phyloP scores from a whole-genome alignment of 1,284 basidiomycete genomes.

The Veloboletus limbatus region DNA sequence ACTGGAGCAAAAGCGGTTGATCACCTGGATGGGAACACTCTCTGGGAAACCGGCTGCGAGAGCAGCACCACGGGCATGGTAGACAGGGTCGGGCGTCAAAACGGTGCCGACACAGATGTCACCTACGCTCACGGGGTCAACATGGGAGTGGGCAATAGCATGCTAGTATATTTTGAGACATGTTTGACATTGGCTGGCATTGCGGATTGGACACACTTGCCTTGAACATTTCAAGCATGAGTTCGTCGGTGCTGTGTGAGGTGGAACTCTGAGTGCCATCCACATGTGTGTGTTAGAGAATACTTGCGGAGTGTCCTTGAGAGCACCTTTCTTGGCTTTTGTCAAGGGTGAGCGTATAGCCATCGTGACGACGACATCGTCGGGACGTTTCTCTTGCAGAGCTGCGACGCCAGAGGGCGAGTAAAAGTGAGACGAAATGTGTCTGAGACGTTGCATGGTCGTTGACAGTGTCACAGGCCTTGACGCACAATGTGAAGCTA shows the following conservation, averaged over 20 bases:
- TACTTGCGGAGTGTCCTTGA: conserved; percentile 70
- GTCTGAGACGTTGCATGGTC: conserved; percentile 53
- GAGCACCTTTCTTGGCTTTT: conserved; percentile 75
- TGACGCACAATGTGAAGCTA: no score
- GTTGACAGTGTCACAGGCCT: conserved; percentile 21
- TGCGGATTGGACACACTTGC: conserved; percentile 33
- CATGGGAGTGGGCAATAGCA: conserved; percentile 54
- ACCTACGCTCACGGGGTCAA: conserved; percentile 69
- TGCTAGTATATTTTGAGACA: conserved; percentile 42
- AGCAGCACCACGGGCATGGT: conserved; percentile 70
- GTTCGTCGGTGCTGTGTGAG: conserved; percentile 65
- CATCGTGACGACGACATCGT: conserved; percentile 80
- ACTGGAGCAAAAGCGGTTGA: conserved; percentile 81
- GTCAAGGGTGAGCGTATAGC: conserved; percentile 74
- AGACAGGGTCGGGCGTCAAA: conserved; percentile 56
- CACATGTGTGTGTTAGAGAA: background rate
- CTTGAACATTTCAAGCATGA: conserved; percentile 77
- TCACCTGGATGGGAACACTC: conserved; percentile 67
- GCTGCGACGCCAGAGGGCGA: conserved; percentile 40
- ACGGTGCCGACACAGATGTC: conserved; percentile 81
- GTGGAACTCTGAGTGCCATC: conserved; percentile 7
- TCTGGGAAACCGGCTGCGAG: conserved; percentile 83
- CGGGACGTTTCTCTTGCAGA: conserved; percentile 55
- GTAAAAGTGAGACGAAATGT: conserved; percentile 60
- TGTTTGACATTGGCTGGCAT: background rate